Base-by-base conservation (phyloP, 352 stramenopile species). In the Globisporangium lucens region DNA sequence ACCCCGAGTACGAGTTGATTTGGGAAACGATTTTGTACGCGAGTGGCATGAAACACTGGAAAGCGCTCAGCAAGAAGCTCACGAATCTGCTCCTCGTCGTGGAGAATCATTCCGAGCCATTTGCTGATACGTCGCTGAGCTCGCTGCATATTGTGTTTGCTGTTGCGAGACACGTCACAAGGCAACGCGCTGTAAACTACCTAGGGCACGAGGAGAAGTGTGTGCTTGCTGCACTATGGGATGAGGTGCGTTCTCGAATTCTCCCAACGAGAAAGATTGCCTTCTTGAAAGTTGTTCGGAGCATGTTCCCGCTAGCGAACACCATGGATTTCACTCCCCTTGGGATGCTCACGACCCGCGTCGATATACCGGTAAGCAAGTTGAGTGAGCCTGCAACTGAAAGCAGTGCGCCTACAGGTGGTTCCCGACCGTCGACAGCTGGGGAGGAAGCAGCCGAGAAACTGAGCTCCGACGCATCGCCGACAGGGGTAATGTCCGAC, bases 151-250 rank as follows among this genome's bases (percentile, higher is more conserved):
- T 80, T 10, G 47, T 77, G 4, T 74, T 77, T 60, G 36, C 61
- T 2, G 69, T 87, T 38, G 66, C 76, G n/a, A 46, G 61, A 9
- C 70, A 69, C 27, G 33, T 75, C 10, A 47, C 49, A 1, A 46
- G 24, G 5, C 72, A 65, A 27, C 61, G 59, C 3, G 5, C 38
- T 4, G 15, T 56, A 7, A 76, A 74, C 41, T 27, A 56, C 1
- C 75, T 67, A 65, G 73, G 80, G 55, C 56, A 67, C 9, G 67
- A 79, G 66, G 82, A 88, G 43, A 76, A 77, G 29, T 79, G 74
- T 33, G 63, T 87, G 8, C 71, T 87, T 4, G 49, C 76, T 17
- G 70, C 79, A n/a, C 55, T 90, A 1, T 90, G 78, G 79, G 75
- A 85, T 43, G 76, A 86, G 67, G 13, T 84, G 13, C 63, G 75